Evolutionary conservation across 768 basidiomycete species (phyloP).

Genomic region (Dentipellis fragilis): DNA sequence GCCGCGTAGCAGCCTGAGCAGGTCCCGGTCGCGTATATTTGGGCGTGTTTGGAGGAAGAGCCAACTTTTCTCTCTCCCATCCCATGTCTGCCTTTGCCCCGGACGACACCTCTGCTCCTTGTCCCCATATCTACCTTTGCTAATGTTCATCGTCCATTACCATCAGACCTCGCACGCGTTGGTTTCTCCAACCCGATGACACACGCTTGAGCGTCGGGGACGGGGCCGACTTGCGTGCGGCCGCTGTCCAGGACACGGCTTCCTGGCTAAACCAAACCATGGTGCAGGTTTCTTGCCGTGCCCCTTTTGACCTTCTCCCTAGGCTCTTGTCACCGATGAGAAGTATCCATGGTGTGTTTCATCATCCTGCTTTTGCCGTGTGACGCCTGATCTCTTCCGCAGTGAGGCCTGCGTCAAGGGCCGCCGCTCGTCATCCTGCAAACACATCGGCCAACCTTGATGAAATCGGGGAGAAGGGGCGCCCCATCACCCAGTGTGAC

Average conservation of each 20-base stretch:
- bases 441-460: slow-evolving; percentile 79
- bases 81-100: too few relatives aligned
- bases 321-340: slow-evolving; percentile 71
- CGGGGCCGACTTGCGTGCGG: slow-evolving; percentile 11
- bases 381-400: slow-evolving; percentile 11
- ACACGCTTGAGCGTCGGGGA: slow-evolving; percentile 15
- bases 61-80: too few relatives aligned
- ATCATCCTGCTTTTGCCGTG: neutral
- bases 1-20: too few relatives aligned
- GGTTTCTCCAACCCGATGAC: slow-evolving; percentile 14
- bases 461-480: slow-evolving; percentile 88
- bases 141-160: slow-evolving; percentile 11
- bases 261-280: slow-evolving; percentile 2
- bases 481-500: slow-evolving; percentile 84
- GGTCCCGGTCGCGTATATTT: too few relatives aligned
- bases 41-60: too few relatives aligned
- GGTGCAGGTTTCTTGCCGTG: neutral
- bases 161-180: slow-evolving; percentile 7
- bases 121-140: slow-evolving; percentile 5
- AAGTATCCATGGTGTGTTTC: slow-evolving; percentile 56
- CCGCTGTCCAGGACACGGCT: slow-evolving; percentile 9
- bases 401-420: slow-evolving; percentile 94
- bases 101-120: neutral
- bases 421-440: slow-evolving; percentile 83
- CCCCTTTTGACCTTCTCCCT: neutral